Evolutionary conservation across 129 eudicot species (phyloP), one percentile per base, ranked within the genome.

Genomic region (Tanacetum coccineum): DNA sequence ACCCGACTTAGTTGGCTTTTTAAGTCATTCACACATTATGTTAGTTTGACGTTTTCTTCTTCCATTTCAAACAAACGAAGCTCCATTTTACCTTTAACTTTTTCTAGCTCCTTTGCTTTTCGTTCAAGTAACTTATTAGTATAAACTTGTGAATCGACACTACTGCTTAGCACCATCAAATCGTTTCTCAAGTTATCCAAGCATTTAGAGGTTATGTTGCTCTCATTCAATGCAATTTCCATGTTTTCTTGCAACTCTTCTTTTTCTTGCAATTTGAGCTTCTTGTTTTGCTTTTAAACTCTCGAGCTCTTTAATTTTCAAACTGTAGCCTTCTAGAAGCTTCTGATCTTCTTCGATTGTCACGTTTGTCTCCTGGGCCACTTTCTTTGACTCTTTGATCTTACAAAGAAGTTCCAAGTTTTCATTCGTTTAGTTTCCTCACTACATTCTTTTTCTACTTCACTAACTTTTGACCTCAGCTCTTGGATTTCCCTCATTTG

Each of bases 351-450:
- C 92, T 75, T 59, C 83, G 61, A 84, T 70, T 25, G 53, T 13
- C 39, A 15, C 18, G n/a, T 71, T 69, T 76, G 62, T 85, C 59
- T 67, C 83, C 58, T 76, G 73, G 13, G 52, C 73, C 53, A 69
- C 49, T 69, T 72, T 73, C 76, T 76, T 66, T 39, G 74, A 82
- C 44, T 79, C 95, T 84, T 90, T 78, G 70, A 84, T 58, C 87
- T 84, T 81, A 71, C 79, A 70, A 26, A 78, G 42, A 30, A 86
- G 83, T 53, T 84, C 87, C 30, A 90, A 72, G 54, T 90, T 90
- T 71, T 90, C 97, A 48, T 80, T 68, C 3, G 88, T n/a, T 84
- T 44, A 90, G 83, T n/a, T n/a, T n/a, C n/a, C 80, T 90, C 97
- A 13, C 68, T 60, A 18, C 95, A 86, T 48, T 84, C 90, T 47